These are phyloP conservation scores for Neurospora sp. DNA, from an alignment of 495 filamentous ascomycete genomes.

Conservation along the genomic window DNA sequence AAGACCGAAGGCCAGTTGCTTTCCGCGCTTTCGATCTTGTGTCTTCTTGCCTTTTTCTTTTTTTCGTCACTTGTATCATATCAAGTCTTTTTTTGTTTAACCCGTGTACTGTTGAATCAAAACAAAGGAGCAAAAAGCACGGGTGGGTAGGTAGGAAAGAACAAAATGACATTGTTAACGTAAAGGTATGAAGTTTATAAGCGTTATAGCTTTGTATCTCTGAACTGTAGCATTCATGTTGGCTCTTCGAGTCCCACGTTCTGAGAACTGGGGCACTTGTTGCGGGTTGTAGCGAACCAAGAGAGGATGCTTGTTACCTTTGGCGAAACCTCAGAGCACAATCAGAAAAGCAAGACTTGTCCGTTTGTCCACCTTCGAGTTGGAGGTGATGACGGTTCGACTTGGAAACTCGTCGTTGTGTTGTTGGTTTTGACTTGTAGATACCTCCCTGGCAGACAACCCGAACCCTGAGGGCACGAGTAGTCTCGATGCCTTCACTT, in stretches of 20 bases:
- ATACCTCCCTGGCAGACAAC: neutral
- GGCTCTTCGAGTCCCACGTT: neutral
- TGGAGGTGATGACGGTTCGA: neutral
- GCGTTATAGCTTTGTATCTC: neutral
- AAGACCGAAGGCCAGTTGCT: neutral
- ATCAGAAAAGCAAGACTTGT: neutral
- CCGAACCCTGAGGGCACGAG: neutral
- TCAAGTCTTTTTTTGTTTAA: neutral
- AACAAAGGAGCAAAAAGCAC: neutral
- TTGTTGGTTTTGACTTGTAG: neutral
- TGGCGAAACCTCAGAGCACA: neutral
- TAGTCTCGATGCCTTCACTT: neutral
- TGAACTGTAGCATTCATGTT: neutral
- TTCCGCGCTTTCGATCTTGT: neutral
- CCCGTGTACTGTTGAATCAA: neutral
- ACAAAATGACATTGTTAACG: neutral
- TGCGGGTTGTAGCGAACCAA: neutral
- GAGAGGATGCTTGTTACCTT: neutral
- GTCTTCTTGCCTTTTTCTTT: neutral
- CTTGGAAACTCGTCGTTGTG: neutral
- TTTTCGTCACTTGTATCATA: neutral
- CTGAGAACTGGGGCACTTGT: neutral
- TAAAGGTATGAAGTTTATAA: neutral
- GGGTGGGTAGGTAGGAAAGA: neutral
- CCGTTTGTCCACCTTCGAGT: neutral